Evolutionary conservation across 306 rosid genomes (phyloP).

Genomic region (Dalbergia cochinchinensis): DNA sequence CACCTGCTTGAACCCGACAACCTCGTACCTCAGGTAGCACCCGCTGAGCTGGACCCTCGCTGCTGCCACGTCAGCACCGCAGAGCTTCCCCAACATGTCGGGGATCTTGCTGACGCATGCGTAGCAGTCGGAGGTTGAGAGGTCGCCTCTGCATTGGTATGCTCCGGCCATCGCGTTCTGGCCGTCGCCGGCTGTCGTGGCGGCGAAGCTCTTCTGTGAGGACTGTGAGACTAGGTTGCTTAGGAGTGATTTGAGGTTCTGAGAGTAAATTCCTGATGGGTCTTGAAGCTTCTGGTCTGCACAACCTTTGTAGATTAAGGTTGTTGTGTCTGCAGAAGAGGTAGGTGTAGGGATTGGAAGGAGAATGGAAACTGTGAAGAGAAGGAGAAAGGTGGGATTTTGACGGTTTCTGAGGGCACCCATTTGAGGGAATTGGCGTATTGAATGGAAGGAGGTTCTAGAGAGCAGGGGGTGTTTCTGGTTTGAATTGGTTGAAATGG

Average conservation of each 20-base stretch:
- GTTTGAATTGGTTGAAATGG: background rate
- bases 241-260: slow-evolving; percentile 64
- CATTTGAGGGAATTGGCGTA: slow-evolving; percentile 51
- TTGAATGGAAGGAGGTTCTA: slow-evolving; percentile 28
- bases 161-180: slow-evolving; percentile 55
- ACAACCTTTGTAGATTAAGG: slow-evolving; percentile 81
- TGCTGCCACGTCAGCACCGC: slow-evolving; percentile 66
- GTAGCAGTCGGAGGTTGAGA: slow-evolving; percentile 64
- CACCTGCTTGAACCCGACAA: slow-evolving; percentile 68
- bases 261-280: slow-evolving; percentile 56
- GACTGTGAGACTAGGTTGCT: slow-evolving; percentile 60
- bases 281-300: slow-evolving; percentile 69
- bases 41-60: slow-evolving; percentile 86
- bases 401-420: slow-evolving; percentile 40
- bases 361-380: background rate
- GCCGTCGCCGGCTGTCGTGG: slow-evolving; percentile 64
- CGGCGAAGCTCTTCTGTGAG: slow-evolving; percentile 62
- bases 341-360: background rate
- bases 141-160: slow-evolving; percentile 98
- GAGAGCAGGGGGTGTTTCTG: background rate
- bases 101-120: slow-evolving; percentile 66
- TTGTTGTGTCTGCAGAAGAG: slow-evolving; percentile 57
- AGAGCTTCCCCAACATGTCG: slow-evolving; percentile 52
- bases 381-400: slow-evolving; percentile 30
- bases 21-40: slow-evolving; percentile 77